These are phyloP conservation scores for Bimuria novae-zelandiae DNA, from an alignment of 2,329 filamentous ascomycete species.

Conservation along the genomic window DNA sequence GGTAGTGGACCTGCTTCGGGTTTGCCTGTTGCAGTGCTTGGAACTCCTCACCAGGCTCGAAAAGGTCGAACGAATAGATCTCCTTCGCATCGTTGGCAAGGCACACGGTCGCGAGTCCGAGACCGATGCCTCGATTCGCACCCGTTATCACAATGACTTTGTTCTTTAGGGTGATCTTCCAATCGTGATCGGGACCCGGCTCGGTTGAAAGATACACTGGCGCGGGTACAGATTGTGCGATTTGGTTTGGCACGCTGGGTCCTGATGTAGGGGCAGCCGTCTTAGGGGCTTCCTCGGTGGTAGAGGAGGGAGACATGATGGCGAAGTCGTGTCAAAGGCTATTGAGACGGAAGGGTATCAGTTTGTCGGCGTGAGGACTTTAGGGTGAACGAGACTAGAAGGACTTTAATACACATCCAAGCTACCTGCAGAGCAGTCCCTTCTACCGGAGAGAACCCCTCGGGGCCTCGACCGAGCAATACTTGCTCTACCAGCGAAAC, in stretches of 20 bases:
- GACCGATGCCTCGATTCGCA: slow-evolving; percentile 46
- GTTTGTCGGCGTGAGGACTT: neutral
- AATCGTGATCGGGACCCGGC: slow-evolving; percentile 51
- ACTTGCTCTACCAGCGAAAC: neutral
- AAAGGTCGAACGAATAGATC: slow-evolving; percentile 57
- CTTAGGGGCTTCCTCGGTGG: slow-evolving; percentile 22
- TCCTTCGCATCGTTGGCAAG: slow-evolving; percentile 53
- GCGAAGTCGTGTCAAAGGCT: slow-evolving; percentile 15
- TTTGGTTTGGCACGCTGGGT: slow-evolving; percentile 16
- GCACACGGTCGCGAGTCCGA: slow-evolving; percentile 54
- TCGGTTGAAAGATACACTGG: slow-evolving; percentile 48
- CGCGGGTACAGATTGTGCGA: slow-evolving; percentile 32
- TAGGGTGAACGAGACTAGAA: neutral
- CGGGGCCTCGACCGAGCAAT: neutral
- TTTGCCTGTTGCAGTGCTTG: slow-evolving; percentile 47
- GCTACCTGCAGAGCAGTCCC: neutral
- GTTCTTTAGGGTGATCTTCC: slow-evolving; percentile 51
- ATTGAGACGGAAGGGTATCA: slow-evolving; percentile 7
- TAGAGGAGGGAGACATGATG: slow-evolving; percentile 38
- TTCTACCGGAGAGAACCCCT: neutral
- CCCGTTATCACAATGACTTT: slow-evolving; percentile 47
- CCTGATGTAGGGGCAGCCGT: no score
- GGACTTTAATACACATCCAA: slow-evolving; percentile 13
- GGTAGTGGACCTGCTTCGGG: slow-evolving; percentile 50
- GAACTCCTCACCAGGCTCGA: slow-evolving; percentile 54